Evolutionary conservation across 1,284 basidiomycete genomes (phyloP).

Genomic region (Trichosporon sp.): DNA sequence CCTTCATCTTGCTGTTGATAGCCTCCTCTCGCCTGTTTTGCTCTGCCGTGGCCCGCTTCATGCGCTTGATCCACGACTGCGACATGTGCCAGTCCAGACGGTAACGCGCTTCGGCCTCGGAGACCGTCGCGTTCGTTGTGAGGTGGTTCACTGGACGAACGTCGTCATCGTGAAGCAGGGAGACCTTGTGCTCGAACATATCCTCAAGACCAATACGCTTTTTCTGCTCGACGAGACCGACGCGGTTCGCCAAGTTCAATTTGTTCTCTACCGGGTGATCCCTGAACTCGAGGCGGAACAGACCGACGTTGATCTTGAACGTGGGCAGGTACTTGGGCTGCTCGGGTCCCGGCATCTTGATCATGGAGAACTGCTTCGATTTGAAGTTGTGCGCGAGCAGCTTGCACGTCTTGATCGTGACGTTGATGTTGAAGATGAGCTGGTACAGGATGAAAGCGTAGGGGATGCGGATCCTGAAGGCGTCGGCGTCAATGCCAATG

Average conservation of each 20-base stretch:
- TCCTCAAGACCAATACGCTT: conserved; percentile 76
- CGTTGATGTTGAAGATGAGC: conserved; percentile 67
- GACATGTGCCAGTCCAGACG: conserved; percentile 74
- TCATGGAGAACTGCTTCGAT: conserved; percentile 35
- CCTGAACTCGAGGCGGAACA: conserved; percentile 73
- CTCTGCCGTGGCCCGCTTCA: conserved; percentile 56
- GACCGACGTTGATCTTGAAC: conserved; percentile 66
- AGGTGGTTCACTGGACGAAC: conserved; percentile 30
- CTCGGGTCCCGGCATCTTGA: conserved; percentile 66
- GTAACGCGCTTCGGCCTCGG: conserved; percentile 71
- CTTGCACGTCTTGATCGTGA: conserved; percentile 68
- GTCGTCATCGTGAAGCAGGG: conserved; percentile 60
- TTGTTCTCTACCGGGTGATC: conserved; percentile 86
- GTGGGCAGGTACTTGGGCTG: conserved; percentile 71
- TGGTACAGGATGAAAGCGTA: conserved; percentile 74
- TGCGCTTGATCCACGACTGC: conserved; percentile 73
- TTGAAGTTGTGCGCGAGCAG: conserved; percentile 61
- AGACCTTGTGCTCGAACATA: conserved; percentile 74
- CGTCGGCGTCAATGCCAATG: conserved; percentile 61
- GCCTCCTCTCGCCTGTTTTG: conserved; percentile 57
- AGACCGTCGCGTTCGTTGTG: conserved; percentile 59
- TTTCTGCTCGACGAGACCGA: conserved; percentile 74
- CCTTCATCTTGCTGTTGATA: conserved; percentile 43
- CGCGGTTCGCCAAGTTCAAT: conserved; percentile 75
- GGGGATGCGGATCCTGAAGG: conserved; percentile 74